Percentiles rank a stretch among this genome's conserved stretches.
These are phyloP conservation scores for Rubia balearica DNA, from an alignment of 305 asterid species.

Conservation along the genomic window DNA sequence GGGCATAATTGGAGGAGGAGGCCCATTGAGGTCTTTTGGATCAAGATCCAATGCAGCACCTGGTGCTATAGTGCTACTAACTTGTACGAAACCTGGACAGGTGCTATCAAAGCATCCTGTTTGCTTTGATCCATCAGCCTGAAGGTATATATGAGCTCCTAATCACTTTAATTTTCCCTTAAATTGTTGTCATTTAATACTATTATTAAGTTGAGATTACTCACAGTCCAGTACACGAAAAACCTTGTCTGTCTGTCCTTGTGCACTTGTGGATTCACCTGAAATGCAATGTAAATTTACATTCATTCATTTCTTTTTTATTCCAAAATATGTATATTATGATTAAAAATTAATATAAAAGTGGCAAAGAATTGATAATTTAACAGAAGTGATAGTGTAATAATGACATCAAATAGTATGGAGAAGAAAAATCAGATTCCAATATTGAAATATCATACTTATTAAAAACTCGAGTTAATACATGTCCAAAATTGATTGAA, in stretches of 20 bases:
- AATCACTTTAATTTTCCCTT: background rate
- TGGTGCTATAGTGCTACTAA: conserved; percentile 49
- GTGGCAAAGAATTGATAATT: too few relatives aligned
- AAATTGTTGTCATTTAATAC: background rate
- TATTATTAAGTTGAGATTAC: conserved; percentile 12
- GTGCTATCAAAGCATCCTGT: conserved; percentile 65
- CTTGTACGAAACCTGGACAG: conserved; percentile 75
- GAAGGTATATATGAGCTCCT: background rate
- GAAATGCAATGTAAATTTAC: background rate
- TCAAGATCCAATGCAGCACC: conserved; percentile 64
- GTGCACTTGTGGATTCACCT: conserved; percentile 66
- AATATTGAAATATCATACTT: too few relatives aligned
- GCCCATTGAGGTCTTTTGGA: conserved; percentile 27
- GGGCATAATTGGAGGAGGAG: background rate
- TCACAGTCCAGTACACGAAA: conserved; percentile 69
- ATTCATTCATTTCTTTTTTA: background rate
- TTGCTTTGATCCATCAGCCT: conserved; percentile 41
- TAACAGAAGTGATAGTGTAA: too few relatives aligned
- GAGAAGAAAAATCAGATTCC: too few relatives aligned
- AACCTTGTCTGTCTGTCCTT: conserved; percentile 58
- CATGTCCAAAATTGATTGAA: too few relatives aligned
- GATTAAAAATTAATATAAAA: background rate
- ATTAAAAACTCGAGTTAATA: too few relatives aligned
- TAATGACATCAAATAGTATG: too few relatives aligned
- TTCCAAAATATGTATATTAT: background rate